These are phyloP conservation scores for Benincasa hispida DNA, from an alignment of 306 rosid genomes.

Conservation along the genomic window DNA sequence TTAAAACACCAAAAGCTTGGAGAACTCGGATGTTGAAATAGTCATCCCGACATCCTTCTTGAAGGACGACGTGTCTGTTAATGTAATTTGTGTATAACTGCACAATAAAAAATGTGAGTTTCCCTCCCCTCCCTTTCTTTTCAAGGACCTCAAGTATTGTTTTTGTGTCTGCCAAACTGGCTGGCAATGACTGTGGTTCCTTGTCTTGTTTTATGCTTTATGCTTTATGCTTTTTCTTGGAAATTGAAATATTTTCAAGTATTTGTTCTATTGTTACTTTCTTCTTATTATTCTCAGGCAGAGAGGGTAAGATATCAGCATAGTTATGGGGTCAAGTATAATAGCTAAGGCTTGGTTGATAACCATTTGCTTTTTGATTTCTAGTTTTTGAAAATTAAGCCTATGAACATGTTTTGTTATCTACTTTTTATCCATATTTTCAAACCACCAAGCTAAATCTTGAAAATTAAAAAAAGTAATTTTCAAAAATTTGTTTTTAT, in stretches of 20 bases:
- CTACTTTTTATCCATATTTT: too few relatives aligned
- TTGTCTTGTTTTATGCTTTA: not conserved
- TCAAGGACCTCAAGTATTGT: slow-evolving; percentile 4
- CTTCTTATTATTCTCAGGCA: not conserved
- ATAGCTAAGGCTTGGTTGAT: too few relatives aligned
- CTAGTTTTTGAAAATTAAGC: too few relatives aligned
- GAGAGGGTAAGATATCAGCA: not conserved
- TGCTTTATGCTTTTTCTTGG: not conserved
- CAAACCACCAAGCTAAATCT: too few relatives aligned
- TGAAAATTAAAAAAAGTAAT: too few relatives aligned
- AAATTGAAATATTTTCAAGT: not conserved
- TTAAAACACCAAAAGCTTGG: not conserved
- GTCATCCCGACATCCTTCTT: not conserved
- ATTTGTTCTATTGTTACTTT: not conserved
- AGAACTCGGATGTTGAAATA: not conserved
- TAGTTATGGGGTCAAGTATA: not conserved
- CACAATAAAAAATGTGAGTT: not conserved
- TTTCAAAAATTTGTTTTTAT: too few relatives aligned
- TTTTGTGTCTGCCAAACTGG: slow-evolving; percentile 1
- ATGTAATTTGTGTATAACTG: not conserved
- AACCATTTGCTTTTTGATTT: too few relatives aligned
- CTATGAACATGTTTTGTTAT: too few relatives aligned
- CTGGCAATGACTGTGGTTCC: not conserved
- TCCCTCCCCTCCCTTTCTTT: not conserved
- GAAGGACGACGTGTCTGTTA: not conserved